Conservation (phyloP, 2,329 filamentous ascomycete species). For the Cytospora chrysosperma region DNA sequence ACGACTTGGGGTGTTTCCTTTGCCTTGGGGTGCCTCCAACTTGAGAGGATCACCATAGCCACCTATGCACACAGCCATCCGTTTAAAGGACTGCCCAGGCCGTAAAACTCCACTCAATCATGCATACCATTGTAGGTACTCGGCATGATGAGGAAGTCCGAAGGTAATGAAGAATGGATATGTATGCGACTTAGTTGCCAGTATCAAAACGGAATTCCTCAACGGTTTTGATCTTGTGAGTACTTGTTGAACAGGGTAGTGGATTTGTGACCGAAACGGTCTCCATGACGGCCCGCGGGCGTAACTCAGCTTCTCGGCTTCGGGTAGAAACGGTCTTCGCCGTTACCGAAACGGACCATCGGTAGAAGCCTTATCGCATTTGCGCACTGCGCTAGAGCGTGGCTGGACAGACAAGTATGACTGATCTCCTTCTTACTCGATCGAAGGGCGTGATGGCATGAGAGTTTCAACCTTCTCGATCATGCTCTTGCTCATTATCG, state of each 20-base stretch:
- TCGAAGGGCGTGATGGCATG: slow-evolving; percentile 8
- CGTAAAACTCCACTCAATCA: not conserved
- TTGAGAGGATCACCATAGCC: too few relatives aligned
- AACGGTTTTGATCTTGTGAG: too few relatives aligned
- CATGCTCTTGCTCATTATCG: slow-evolving; percentile 19
- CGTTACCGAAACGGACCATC: not conserved
- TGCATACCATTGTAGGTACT: not conserved
- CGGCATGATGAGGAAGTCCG: too few relatives aligned
- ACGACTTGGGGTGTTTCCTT: too few relatives aligned
- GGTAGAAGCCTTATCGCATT: not conserved
- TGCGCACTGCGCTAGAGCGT: slow-evolving; percentile 1
- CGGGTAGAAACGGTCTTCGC: not conserved
- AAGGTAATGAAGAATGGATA: too few relatives aligned
- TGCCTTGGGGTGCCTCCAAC: too few relatives aligned
- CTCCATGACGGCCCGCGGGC: too few relatives aligned
- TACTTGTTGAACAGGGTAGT: too few relatives aligned
- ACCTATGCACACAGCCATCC: not conserved
- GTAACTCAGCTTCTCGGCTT: too few relatives aligned
- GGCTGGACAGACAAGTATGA: slow-evolving; percentile 19
- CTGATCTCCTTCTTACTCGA: slow-evolving; percentile 1
- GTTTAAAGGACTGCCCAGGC: not conserved
- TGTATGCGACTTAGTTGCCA: not conserved
- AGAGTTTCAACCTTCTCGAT: not conserved
- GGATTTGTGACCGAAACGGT: too few relatives aligned
- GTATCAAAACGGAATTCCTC: not conserved